These are phyloP conservation scores for Boletus insuetus DNA, from an alignment of 768 basidiomycete species.

Conservation along the genomic window DNA sequence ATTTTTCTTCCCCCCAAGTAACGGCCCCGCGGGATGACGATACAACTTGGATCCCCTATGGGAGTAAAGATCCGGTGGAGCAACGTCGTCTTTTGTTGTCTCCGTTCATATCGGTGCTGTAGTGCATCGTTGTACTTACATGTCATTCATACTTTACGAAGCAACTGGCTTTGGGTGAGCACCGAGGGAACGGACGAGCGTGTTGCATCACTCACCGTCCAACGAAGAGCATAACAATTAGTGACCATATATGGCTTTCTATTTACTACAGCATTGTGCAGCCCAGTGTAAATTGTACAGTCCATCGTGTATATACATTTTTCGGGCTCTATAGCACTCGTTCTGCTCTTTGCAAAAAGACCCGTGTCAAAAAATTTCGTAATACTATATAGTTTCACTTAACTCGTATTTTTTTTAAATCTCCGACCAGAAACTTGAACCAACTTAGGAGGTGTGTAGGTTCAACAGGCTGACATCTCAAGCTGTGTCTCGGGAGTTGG, in stretches of 20 bases:
- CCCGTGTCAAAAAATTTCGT: too few species aligned
- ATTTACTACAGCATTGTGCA: too few species aligned
- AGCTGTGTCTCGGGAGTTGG: too few species aligned
- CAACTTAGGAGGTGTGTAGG: too few species aligned
- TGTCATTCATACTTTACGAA: slow-evolving; percentile 9
- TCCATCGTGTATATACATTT: too few species aligned
- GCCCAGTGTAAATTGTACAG: too few species aligned
- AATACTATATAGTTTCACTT: too few species aligned
- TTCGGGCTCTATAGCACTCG: too few species aligned
- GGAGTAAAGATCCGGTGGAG: slow-evolving; percentile 6
- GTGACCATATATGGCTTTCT: slow-evolving; percentile 10
- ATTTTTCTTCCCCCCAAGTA: background rate
- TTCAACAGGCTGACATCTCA: too few species aligned
- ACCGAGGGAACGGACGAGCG: background rate
- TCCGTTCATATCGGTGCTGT: slow-evolving; percentile 7
- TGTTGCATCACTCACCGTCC: background rate
- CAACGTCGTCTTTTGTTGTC: background rate
- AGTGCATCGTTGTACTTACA: slow-evolving; percentile 1
- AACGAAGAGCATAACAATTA: slow-evolving; percentile 6
- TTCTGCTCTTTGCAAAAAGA: too few species aligned
- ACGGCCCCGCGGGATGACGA: background rate
- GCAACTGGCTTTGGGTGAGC: slow-evolving; percentile 8
- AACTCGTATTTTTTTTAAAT: too few species aligned
- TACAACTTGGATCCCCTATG: background rate
- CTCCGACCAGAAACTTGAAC: too few species aligned